A percentile compares a stretch with the other conserved stretches of the same genome.
Evolutionary conservation across 2,329 filamentous ascomycete species (phyloP).

Genomic region (Coniella lustricola): DNA sequence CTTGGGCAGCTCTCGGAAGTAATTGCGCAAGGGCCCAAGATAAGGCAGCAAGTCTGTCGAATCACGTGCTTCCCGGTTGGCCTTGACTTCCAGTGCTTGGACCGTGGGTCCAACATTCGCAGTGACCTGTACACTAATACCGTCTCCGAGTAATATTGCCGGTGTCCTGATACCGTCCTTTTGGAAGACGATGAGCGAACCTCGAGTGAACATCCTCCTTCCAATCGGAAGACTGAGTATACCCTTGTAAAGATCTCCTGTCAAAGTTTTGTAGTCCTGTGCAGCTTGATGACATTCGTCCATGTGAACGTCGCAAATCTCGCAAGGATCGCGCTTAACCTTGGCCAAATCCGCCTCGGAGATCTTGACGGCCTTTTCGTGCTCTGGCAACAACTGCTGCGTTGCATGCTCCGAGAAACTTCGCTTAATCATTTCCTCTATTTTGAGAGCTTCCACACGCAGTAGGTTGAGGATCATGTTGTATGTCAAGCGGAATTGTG

Average conservation of each 20-base stretch:
- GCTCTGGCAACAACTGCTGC: conserved; percentile 86
- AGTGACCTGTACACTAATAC: conserved; percentile 53
- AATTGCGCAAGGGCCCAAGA: conserved; percentile 59
- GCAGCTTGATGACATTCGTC: conserved; percentile 75
- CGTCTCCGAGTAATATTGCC: conserved; percentile 73
- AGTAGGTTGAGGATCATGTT: conserved; percentile 98
- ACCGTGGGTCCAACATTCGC: conserved; percentile 54
- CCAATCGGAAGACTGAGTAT: conserved; percentile 77
- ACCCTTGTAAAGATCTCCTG: conserved; percentile 69
- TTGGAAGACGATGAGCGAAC: conserved; percentile 76
- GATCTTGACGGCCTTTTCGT: conserved; percentile 87
- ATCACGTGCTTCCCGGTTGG: conserved; percentile 61
- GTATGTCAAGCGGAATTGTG: conserved; percentile 94
- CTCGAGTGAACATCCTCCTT: conserved; percentile 67
- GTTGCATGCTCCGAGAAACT: conserved; percentile 98
- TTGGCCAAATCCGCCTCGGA: conserved; percentile 89
- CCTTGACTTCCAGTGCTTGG: conserved; percentile 71
- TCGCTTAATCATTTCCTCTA: conserved; percentile 99
- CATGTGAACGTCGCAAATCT: conserved; percentile 73
- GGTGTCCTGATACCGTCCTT: conserved; percentile 76
- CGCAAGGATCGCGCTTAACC: conserved; percentile 78
- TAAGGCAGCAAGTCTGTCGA: conserved; percentile 85
- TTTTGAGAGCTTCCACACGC: conserved; percentile 92
- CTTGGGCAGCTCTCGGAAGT: conserved; percentile 62
- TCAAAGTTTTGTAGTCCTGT: conserved; percentile 73